phyloP scores from a whole-genome alignment of 164 flowering plant genomes.

The Litsea cubeba region DNA sequence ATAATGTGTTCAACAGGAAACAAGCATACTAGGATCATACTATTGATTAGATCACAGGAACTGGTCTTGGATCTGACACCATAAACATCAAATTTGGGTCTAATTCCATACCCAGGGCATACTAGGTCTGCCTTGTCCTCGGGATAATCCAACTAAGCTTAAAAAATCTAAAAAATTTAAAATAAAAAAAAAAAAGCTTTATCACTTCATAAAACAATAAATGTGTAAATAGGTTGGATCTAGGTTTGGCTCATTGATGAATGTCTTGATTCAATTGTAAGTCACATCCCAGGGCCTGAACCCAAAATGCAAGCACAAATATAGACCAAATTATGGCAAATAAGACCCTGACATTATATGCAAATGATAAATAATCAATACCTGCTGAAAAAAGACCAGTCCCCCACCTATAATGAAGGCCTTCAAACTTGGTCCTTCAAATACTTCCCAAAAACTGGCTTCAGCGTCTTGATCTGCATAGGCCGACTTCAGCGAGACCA shows the following conservation, averaged over 20 bases:
- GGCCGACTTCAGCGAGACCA: conserved; percentile 60
- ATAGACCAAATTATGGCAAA: no score
- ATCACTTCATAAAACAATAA: background rate
- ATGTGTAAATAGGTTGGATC: background rate
- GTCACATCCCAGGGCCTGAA: background rate
- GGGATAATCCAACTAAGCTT: no score
- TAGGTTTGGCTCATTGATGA: background rate
- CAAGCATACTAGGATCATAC: no score
- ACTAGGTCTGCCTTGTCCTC: no score
- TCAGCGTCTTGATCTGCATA: conserved; percentile 56
- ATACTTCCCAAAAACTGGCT: conserved; percentile 73
- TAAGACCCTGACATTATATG: background rate
- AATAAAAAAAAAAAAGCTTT: no score
- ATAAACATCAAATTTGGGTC: no score
- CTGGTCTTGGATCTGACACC: background rate
- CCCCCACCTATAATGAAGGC: conserved; percentile 94
- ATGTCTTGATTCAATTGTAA: background rate
- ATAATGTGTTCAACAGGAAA: no score
- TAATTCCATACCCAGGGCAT: no score
- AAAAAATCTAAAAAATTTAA: no score
- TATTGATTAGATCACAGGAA: background rate
- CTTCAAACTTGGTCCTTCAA: conserved; percentile 83
- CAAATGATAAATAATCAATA: conserved; percentile 10
- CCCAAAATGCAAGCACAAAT: background rate
- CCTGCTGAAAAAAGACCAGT: conserved; percentile 91